phyloP scores from a whole-genome alignment of 176 grass and related monocot genomes.

The sorghum (Sorghum bicolor) region Sorghum_bicolor_NCBIv3 NC_012873.2:7453001-7453500 shows the following conservation, averaged over 20 bases:
- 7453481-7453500: neutral
- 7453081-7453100: neutral
- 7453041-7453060: neutral
- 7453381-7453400: neutral
- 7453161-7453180: neutral
- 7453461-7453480: neutral
- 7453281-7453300: neutral
- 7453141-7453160: neutral
- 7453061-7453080: neutral
- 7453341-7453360: neutral
- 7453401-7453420: neutral
- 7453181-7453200: neutral
- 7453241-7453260: neutral
- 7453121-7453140: neutral
- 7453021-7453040: neutral
- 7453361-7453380: neutral
- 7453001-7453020: neutral
- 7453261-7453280: neutral
- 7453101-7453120: neutral
- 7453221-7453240: too few species aligned
- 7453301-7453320: neutral
- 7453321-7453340: neutral
- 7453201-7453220: neutral
- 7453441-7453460: neutral
- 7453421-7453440: too few species aligned